phyloP scores from a whole-genome alignment of 148 eudicot genomes.

The Rhododendron williamsianum region DNA sequence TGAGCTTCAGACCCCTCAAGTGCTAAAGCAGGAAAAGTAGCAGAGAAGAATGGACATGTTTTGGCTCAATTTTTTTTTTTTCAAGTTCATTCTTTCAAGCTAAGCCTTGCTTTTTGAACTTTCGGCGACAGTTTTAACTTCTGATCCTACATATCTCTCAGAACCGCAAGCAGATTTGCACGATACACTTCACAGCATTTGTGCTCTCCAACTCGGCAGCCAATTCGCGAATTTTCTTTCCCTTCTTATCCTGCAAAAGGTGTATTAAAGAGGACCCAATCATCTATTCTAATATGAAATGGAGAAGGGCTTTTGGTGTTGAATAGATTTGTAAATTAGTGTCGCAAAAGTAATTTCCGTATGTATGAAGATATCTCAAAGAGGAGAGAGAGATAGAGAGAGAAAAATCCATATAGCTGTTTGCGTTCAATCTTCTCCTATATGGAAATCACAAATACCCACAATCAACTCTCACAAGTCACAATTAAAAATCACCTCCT shows the following conservation, averaged over 20 bases:
- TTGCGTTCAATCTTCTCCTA: too few species aligned
- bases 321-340: not conserved
- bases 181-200: constrained; percentile 49
- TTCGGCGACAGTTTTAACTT: constrained; percentile 53
- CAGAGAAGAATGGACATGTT: not conserved
- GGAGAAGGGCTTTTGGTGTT: not conserved
- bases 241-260: constrained; percentile 33
- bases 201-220: constrained; percentile 32
- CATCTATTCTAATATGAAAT: not conserved
- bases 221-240: constrained; percentile 38
- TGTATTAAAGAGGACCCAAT: not conserved
- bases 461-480: not conserved
- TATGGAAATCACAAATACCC: not conserved
- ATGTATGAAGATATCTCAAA: not conserved
- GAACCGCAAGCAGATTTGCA: constrained; percentile 43
- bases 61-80: not conserved
- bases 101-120: constrained; percentile 49
- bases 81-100: constrained; percentile 33
- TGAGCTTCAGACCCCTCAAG: not conserved
- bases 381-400: too few species aligned
- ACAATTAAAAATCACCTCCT: too few species aligned
- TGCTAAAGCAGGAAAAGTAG: not conserved
- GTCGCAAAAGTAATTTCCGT: not conserved
- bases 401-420: too few species aligned
- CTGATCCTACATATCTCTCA: constrained; percentile 52